Percentiles rank a stretch among this genome's conserved stretches.
phyloP scores from a whole-genome alignment of 345 rosid genomes.

The Geranium brycei region DNA sequence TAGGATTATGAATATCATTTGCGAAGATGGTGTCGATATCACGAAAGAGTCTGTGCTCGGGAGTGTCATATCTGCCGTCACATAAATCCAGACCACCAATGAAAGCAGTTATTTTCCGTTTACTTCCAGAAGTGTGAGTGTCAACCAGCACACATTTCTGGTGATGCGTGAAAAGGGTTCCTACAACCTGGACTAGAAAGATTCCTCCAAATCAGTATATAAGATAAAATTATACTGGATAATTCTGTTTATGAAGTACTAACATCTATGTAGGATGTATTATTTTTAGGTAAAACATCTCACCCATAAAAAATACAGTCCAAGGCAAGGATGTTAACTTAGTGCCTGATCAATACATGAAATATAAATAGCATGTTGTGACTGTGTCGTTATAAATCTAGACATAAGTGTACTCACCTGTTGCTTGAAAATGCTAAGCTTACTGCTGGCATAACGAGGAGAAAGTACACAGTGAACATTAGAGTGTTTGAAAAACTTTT shows the following conservation, averaged over 20 bases:
- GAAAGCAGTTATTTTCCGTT: conserved; percentile 52
- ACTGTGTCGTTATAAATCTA: conserved; percentile 2
- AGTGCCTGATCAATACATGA: neutral
- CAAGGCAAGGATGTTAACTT: neutral
- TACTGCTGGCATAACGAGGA: conserved; percentile 60
- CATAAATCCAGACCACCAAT: conserved; percentile 62
- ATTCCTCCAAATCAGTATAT: conserved; percentile 11
- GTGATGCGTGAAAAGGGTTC: conserved; percentile 65
- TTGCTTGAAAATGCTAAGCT: conserved; percentile 61
- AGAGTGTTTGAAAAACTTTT: conserved; percentile 43
- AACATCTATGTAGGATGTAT: too few species aligned
- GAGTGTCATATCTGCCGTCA: conserved; percentile 74
- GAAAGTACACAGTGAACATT: conserved; percentile 53
- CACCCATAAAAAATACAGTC: too few species aligned
- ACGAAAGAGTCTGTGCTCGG: conserved; percentile 43
- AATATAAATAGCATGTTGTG: neutral
- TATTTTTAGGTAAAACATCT: too few species aligned
- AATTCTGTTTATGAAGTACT: neutral
- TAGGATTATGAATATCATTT: conserved; percentile 52
- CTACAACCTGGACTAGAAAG: conserved; percentile 58
- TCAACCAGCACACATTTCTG: conserved; percentile 61
- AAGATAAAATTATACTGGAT: conserved; percentile 6
- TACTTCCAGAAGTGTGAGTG: conserved; percentile 41
- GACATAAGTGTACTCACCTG: conserved; percentile 30
- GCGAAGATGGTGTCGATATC: conserved; percentile 42